A percentile compares a stretch with the other conserved stretches of the same genome.
phyloP scores from a whole-genome alignment of 169 alveolate genomes.

The Theileria parva region DNA sequence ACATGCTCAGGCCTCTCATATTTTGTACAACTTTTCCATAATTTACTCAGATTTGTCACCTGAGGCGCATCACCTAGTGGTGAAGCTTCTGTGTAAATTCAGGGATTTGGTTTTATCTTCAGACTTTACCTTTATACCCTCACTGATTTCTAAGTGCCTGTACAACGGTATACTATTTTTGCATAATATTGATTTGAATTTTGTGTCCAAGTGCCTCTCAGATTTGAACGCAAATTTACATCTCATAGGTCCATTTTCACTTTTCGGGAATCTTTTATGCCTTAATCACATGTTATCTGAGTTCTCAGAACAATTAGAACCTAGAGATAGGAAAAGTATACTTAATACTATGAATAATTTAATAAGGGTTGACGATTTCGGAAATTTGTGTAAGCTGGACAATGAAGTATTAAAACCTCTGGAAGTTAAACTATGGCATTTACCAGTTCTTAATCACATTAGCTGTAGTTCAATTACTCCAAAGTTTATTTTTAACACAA shows the following conservation, averaged over 20 bases:
- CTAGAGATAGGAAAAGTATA: conserved; percentile 13
- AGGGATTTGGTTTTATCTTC: conserved; percentile 46
- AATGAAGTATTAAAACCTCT: conserved; percentile 24
- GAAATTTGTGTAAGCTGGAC: conserved; percentile 18
- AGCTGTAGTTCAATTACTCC: neutral
- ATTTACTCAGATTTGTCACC: conserved; percentile 24
- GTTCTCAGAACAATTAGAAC: neutral
- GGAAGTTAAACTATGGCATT: conserved; percentile 55
- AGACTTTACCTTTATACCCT: conserved; percentile 35
- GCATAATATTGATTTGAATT: conserved; percentile 16
- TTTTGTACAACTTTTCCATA: conserved; percentile 43
- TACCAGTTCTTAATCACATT: neutral
- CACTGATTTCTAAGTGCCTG: conserved; percentile 23
- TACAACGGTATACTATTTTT: conserved; percentile 22
- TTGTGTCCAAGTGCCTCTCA: conserved; percentile 51
- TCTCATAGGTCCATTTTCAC: conserved; percentile 38
- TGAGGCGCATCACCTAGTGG: conserved; percentile 11
- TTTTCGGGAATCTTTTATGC: conserved; percentile 50
- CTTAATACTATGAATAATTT: conserved; percentile 31
- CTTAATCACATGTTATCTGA: conserved; percentile 11
- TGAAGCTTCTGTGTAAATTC: conserved; percentile 28
- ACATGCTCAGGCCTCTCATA: conserved; percentile 38
- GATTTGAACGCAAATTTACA: conserved; percentile 60
- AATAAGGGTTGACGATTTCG: conserved; percentile 23
- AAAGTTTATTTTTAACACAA: neutral